Percentiles rank a stretch among this genome's conserved stretches.
Evolutionary conservation across 345 rosid genomes (phyloP).

Genomic region (Brassica incana): DNA sequence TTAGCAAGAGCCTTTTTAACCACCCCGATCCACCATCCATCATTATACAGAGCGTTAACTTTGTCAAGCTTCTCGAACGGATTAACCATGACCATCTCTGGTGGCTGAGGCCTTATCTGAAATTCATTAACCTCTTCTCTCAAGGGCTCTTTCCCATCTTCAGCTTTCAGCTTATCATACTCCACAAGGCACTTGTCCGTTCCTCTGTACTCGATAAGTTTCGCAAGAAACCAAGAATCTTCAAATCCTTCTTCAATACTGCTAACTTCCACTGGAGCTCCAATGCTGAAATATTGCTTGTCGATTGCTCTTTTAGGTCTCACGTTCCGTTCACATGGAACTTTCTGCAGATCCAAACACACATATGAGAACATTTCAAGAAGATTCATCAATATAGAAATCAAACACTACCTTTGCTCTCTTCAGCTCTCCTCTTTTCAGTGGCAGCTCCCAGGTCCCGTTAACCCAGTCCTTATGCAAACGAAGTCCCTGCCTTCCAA

Average conservation of each 20-base stretch:
- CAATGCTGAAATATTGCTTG: not conserved
- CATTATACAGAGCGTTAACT: conserved; percentile 79
- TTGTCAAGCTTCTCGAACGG: conserved; percentile 56
- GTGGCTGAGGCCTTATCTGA: conserved; percentile 74
- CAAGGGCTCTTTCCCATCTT: conserved; percentile 62
- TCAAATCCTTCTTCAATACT: conserved; percentile 76
- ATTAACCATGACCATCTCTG: conserved; percentile 39
- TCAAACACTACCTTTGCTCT: conserved; percentile 11
- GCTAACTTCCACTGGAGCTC: not conserved
- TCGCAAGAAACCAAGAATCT: conserved; percentile 83
- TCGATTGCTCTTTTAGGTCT: conserved; percentile 4
- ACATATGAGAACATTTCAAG: not conserved
- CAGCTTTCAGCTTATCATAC: conserved; percentile 59
- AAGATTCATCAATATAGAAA: conserved; percentile 11
- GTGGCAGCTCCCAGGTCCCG: conserved; percentile 50
- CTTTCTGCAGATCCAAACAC: conserved; percentile 40
- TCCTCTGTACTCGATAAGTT: conserved; percentile 50
- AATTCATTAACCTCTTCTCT: conserved; percentile 53
- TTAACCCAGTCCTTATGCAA: conserved; percentile 62
- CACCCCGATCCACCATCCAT: conserved; percentile 89
- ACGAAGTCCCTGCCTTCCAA: conserved; percentile 51
- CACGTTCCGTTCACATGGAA: conserved; percentile 29
- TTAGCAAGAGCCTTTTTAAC: conserved; percentile 49
- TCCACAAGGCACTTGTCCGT: conserved; percentile 55
- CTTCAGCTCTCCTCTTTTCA: conserved; percentile 22